These are phyloP conservation scores for Tolypocladium nubicola DNA, from an alignment of 2,329 filamentous ascomycete species.

Conservation along the genomic window DNA sequence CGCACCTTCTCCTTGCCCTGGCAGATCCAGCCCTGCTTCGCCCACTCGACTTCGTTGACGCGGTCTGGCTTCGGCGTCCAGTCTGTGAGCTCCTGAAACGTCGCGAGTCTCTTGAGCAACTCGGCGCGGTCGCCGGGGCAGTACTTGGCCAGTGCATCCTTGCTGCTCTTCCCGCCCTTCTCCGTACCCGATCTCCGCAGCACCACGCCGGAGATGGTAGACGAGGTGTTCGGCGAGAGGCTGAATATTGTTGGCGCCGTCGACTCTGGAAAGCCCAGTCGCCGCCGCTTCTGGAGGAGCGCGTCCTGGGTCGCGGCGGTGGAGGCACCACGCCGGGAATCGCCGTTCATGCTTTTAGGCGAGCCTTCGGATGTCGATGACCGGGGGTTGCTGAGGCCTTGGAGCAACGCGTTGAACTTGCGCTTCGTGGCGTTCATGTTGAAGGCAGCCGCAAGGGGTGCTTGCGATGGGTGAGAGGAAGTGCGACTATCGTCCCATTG, in stretches of 20 bases:
- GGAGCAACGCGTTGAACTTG: conserved; percentile 69
- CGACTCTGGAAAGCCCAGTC: conserved; percentile 33
- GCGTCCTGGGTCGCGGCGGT: conserved; percentile 21
- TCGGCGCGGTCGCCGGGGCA: conserved; percentile 76
- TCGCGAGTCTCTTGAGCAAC: conserved; percentile 71
- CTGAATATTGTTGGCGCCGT: conserved; percentile 19
- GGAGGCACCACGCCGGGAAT: conserved; percentile 5
- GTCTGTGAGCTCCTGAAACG: conserved; percentile 81
- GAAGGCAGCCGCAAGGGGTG: neutral
- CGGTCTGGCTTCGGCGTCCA: conserved; percentile 88
- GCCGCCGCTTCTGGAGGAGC: conserved; percentile 41
- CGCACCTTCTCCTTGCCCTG: conserved; percentile 72
- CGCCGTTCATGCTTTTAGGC: conserved; percentile 11
- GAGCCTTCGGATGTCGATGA: conserved; percentile 5
- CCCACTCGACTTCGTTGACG: conserved; percentile 88
- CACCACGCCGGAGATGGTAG: conserved; percentile 7
- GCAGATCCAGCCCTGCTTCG: conserved; percentile 85
- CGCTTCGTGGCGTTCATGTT: conserved; percentile 69
- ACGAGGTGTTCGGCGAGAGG: conserved; percentile 7
- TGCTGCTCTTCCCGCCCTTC: conserved; percentile 6
- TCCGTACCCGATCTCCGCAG: conserved; percentile 3
- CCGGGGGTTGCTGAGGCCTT: conserved; percentile 45
- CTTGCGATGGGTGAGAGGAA: neutral
- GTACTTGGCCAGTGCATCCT: conserved; percentile 51
- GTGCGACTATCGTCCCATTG: neutral